Evolutionary conservation across 495 filamentous ascomycete species (phyloP).

Genomic region (Gamarada debralockiae): DNA sequence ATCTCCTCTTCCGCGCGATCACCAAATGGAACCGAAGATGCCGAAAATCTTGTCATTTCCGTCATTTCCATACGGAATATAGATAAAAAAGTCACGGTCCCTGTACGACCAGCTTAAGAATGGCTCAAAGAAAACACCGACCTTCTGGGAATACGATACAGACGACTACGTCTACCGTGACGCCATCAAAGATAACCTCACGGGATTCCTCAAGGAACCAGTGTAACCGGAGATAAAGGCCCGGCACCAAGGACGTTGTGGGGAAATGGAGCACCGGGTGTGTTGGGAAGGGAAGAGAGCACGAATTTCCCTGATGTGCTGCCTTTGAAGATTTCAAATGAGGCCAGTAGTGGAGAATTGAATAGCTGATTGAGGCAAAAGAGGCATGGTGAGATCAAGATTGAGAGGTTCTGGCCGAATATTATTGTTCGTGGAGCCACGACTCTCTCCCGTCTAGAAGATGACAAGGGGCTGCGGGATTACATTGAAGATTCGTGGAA

Average conservation of each 20-base stretch:
- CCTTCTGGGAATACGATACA: constrained; percentile 7
- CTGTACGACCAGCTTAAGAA: neutral
- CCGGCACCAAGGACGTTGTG: neutral
- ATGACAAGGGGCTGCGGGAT: neutral
- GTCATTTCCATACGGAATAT: constrained; percentile 6
- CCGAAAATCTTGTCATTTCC: constrained; percentile 3
- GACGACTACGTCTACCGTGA: constrained; percentile 3
- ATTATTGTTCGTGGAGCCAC: constrained; percentile 1
- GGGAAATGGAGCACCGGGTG: constrained; percentile 3
- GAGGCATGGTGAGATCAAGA: neutral
- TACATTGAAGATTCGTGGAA: constrained; percentile 4
- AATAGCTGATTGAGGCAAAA: constrained; percentile 4
- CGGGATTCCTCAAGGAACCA: neutral
- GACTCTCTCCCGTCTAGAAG: neutral
- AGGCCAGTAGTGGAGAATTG: neutral
- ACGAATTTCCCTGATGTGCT: constrained; percentile 6
- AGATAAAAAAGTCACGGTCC: neutral
- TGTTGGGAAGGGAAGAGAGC: constrained; percentile 5
- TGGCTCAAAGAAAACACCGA: constrained; percentile 4
- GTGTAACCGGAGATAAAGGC: constrained; percentile 1
- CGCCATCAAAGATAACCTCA: neutral
- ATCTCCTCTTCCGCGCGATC: neutral
- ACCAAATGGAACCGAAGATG: neutral
- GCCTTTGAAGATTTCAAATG: neutral
- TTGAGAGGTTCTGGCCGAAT: constrained; percentile 3